These are phyloP conservation scores for Aspergillus candidus DNA, from an alignment of 2,329 filamentous ascomycete species.

Conservation along the genomic window DNA sequence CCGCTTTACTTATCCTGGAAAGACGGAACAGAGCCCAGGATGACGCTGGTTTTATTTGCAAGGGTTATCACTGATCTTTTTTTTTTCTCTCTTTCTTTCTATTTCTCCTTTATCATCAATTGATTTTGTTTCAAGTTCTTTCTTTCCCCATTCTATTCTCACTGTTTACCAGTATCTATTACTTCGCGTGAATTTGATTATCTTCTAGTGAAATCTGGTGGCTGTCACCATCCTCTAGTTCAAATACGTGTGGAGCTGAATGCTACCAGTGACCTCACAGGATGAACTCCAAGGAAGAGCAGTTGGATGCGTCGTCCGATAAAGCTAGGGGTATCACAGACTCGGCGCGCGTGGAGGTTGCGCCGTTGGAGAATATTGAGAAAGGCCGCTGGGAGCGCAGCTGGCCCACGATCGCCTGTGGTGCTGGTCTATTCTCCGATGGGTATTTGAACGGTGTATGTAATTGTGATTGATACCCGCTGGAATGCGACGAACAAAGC, in stretches of 20 bases:
- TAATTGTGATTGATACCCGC: constrained; percentile 1
- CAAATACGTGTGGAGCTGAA: too few species aligned
- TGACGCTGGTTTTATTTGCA: background rate
- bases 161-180: too few species aligned
- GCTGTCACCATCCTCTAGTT: too few species aligned
- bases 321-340: constrained; percentile 1
- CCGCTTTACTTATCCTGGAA: too few species aligned
- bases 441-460: constrained; percentile 82
- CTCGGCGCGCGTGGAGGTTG: constrained; percentile 12
- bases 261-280: too few species aligned
- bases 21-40: too few species aligned
- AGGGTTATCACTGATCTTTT: background rate
- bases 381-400: constrained; percentile 49
- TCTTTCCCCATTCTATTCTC: background rate
- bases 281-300: background rate
- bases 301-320: constrained; percentile 1
- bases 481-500: background rate
- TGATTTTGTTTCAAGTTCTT: background rate
- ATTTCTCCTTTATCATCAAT: background rate
- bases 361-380: constrained; percentile 20
- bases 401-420: constrained; percentile 78
- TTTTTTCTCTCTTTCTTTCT: background rate
- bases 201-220: background rate
- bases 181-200: background rate
- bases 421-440: constrained; percentile 83